Evolutionary conservation across 805 yeast species (phyloP).

Genomic region (Wickerhamomyces rabaulensis): DNA sequence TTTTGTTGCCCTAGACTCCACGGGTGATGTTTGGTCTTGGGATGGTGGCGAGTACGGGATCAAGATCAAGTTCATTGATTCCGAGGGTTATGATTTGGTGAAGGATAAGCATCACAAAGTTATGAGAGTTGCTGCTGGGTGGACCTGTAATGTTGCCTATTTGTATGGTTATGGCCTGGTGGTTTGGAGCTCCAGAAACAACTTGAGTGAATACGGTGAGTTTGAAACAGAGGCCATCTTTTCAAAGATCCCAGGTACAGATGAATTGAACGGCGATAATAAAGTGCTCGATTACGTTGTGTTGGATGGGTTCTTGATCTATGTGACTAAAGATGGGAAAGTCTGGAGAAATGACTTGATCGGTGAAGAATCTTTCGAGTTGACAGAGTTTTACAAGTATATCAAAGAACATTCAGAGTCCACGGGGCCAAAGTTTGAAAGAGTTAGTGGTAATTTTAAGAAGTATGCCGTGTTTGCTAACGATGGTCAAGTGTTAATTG

Average conservation of each 20-base stretch:
- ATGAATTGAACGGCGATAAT: slow-evolving; percentile 25
- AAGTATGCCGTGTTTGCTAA: slow-evolving; percentile 52
- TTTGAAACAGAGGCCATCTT: background rate
- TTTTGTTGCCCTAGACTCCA: slow-evolving; percentile 51
- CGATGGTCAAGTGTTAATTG: slow-evolving; percentile 29
- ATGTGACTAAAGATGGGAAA: slow-evolving; percentile 40
- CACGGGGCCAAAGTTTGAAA: slow-evolving; percentile 33
- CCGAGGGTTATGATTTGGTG: slow-evolving; percentile 18
- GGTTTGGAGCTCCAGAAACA: slow-evolving; percentile 44
- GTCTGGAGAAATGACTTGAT: slow-evolving; percentile 18
- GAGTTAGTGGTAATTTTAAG: slow-evolving; percentile 50
- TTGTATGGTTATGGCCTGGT: slow-evolving; percentile 48
- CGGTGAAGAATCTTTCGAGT: slow-evolving; percentile 17
- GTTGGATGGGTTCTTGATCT: slow-evolving; percentile 48
- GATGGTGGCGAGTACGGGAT: slow-evolving; percentile 45
- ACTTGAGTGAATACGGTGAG: slow-evolving; percentile 24
- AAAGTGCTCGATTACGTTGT: slow-evolving; percentile 49
- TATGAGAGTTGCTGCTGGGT: slow-evolving; percentile 55
- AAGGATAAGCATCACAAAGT: slow-evolving; percentile 28
- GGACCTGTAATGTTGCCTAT: slow-evolving; percentile 53
- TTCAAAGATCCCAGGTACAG: slow-evolving; percentile 29
- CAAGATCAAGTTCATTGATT: slow-evolving; percentile 33
- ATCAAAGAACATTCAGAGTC: slow-evolving; percentile 19
- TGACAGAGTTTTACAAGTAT: slow-evolving; percentile 30
- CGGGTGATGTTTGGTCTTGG: slow-evolving; percentile 55